Percentiles rank a stretch among this genome's conserved stretches.
These are phyloP conservation scores for Nemania sp. DNA, from an alignment of 2,329 filamentous ascomycete genomes.

Conservation along the genomic window DNA sequence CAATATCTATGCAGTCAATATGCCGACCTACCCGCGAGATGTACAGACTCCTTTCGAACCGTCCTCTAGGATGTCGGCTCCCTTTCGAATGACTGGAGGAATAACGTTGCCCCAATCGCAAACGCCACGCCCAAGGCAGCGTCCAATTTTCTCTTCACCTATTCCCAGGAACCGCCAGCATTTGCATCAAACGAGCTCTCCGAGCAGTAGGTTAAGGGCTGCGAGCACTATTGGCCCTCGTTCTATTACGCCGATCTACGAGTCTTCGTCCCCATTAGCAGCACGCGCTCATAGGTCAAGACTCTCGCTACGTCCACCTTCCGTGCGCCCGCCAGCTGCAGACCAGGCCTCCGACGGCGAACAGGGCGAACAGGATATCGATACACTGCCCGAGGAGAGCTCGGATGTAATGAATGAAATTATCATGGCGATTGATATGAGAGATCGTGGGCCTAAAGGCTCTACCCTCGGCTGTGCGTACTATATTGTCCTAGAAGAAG, in stretches of 20 bases:
- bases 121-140: constrained; percentile 20
- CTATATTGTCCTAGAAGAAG: constrained; percentile 72
- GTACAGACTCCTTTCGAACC: background rate
- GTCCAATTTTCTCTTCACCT: constrained; percentile 30
- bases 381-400: constrained; percentile 32
- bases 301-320: constrained; percentile 33
- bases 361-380: constrained; percentile 26
- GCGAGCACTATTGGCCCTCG: constrained; percentile 21
- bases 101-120: constrained; percentile 26
- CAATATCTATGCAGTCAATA: background rate
- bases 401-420: constrained; percentile 62
- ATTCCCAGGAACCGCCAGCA: constrained; percentile 5
- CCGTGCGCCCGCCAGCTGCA: constrained; percentile 22
- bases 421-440: constrained; percentile 80
- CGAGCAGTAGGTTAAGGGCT: constrained; percentile 16
- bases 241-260: constrained; percentile 22
- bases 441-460: constrained; percentile 53
- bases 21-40: constrained; percentile 10
- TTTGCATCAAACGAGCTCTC: constrained; percentile 13
- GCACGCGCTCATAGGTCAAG: constrained; percentile 32
- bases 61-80: constrained; percentile 23
- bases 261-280: constrained; percentile 36
- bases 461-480: constrained; percentile 80
- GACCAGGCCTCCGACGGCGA: constrained; percentile 21
- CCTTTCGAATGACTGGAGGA: constrained; percentile 12